phyloP scores from a whole-genome alignment of 169 alveolate species.

The Theileria parva region DNA sequence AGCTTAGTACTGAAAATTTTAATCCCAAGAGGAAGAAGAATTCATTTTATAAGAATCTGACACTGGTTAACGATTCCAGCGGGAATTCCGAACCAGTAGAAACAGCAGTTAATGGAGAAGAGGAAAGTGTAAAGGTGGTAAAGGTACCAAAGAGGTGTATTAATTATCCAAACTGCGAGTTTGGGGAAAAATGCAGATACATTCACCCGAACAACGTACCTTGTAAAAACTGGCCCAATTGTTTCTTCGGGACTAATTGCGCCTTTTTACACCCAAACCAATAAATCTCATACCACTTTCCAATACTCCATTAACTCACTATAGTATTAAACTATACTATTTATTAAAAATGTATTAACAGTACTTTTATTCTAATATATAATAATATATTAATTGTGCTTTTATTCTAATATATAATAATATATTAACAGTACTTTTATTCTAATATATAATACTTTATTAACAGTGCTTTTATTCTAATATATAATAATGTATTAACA shows the following conservation, averaged over 20 bases:
- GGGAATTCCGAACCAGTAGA: conserved; percentile 4
- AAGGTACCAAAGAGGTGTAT: conserved; percentile 54
- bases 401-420: too few relatives aligned
- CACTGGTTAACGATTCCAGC: conserved; percentile 16
- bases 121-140: not conserved
- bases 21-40: not conserved
- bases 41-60: conserved; percentile 22
- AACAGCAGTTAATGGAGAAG: not conserved
- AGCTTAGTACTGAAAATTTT: not conserved
- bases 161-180: conserved; percentile 53
- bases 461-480: too few relatives aligned
- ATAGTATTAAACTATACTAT: too few relatives aligned
- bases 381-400: too few relatives aligned
- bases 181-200: conserved; percentile 60
- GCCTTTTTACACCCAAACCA: conserved; percentile 57
- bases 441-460: too few relatives aligned
- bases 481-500: too few relatives aligned
- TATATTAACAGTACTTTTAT: too few relatives aligned
- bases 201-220: conserved; percentile 36
- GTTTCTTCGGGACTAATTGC: conserved; percentile 63
- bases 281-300: not conserved
- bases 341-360: too few relatives aligned
- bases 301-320: not conserved
- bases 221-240: conserved; percentile 66
- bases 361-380: too few relatives aligned